Base-by-base conservation (phyloP, 2,329 filamentous ascomycete genomes). In the Curvularia hawaiiensis region DNA sequence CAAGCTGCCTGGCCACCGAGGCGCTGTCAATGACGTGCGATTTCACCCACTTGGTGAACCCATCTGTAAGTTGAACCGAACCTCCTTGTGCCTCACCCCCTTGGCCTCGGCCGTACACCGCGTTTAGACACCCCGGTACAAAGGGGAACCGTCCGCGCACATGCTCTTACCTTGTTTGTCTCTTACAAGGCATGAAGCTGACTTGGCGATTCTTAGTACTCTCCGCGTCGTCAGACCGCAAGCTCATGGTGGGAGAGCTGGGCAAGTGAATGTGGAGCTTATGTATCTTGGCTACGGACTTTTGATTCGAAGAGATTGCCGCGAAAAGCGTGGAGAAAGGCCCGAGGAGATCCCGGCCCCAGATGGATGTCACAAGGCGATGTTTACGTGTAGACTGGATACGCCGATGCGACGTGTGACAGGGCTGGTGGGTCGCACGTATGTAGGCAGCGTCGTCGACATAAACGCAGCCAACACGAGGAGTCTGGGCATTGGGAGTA, bases 1-100 rank as follows among this genome's bases (percentile, higher is more conserved):
- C 79, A 98, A 98, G 79, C 83, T 99, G 51, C 95, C 95, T 1
- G 95, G 95, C 0, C 95, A 99, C 76, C 95, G 92, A 78, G 95
- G 94, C 33, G 91, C 91, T 0, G 95, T 98, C 50, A 99, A 98
- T 74, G 92, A 94, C 75, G 94, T 94, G 53, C 90, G 96, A 66
- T 96, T 99, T 73, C 89, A 91, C 48, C 92, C 94, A 4, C 85
- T 85, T 39, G 86, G 89, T 59, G 92, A 97, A 68, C 92, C 92
- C 20, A 90, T 97, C 60, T 85, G 93, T 97, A 84, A 88, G 91
- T 87, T 39, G 35, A 61, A 28, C 14, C 8, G 12, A 24, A 26
- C 28, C 35, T 49, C 14, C 35, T 45, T 45, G 31, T 47, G 20
- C 30, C 44, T 35, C 40, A 18, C 22, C n/a, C 11, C n/a, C 33